Evolutionary conservation across 345 rosid genomes (phyloP), one percentile per base, ranked within the genome.

Genomic region (Salix exigua): DNA sequence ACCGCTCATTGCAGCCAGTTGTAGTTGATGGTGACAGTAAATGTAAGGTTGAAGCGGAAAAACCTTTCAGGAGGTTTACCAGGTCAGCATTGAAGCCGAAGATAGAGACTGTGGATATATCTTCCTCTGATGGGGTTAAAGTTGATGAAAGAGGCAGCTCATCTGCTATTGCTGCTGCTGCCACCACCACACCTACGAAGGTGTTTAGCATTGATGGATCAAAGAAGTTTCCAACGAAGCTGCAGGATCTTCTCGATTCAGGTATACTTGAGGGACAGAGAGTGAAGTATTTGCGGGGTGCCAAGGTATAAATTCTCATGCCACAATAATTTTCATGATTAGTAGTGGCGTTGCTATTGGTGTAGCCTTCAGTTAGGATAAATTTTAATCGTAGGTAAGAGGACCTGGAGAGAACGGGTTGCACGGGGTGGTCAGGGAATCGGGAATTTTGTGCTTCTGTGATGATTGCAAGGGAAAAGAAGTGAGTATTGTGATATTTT

Each of bases 391-490:
- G 71, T 74, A 91, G 91, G 73, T 80, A 77, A 86, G 84, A 83
- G 83, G 70, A 61, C 73, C 85, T 55, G 90, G 88, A 67, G 75
- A 77, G 61, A 73, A 63, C 48, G 92, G 86, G 77, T 88, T 93
- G 73, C 78, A 16, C 73, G 99, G 99, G 82, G 78, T 91, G 48
- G 80, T 95, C 40, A 82, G 55, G 58, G 97, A 92, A 77, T 77
- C 83, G 7, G 93, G 92, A 60, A 78, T 95, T 75, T 82, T 85
- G 80, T 95, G 99, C 82, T 95, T 83, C 78, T 95, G 99, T 76
- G 65, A 77, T 46, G 70, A 48, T 51, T 95, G 99, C 87, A 85
- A 86, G 73, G 93, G 94, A 48, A 76, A 66, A 66, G 66, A 85
- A 63, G 99, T 91, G 78, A 87, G 97, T 71, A 68, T 71, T 73